A percentile compares a stretch with the other conserved stretches of the same genome.
Conservation (phyloP, 257 asterid genomes). For the Nicotiana noctiflora region DNA sequence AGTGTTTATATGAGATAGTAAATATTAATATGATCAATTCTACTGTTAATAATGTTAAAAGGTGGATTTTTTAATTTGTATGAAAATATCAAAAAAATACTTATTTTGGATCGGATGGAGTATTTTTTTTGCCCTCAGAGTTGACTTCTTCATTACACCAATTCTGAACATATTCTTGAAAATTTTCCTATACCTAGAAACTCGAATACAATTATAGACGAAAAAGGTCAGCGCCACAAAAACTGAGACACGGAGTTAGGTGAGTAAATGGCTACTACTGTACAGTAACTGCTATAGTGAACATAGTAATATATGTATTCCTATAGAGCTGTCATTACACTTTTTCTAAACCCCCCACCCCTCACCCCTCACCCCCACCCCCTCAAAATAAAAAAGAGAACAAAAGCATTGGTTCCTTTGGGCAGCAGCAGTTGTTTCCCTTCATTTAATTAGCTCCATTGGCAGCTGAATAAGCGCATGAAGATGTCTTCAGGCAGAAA, state of each 20-base stretch:
- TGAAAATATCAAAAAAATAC: too few relatives aligned
- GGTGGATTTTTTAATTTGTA: too few relatives aligned
- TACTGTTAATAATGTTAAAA: too few relatives aligned
- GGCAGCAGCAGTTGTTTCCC: not conserved
- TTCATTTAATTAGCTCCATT: not conserved
- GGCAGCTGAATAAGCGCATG: not conserved
- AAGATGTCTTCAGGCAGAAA: not conserved
- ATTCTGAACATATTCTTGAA: not conserved
- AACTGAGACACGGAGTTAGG: not conserved
- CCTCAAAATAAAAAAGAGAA: too few relatives aligned
- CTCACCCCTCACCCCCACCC: too few relatives aligned
- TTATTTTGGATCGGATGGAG: too few relatives aligned
- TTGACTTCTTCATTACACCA: not conserved
- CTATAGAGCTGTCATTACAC: not conserved
- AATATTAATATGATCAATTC: too few relatives aligned
- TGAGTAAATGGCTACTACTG: not conserved
- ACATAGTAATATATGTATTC: not conserved
- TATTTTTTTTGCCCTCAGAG: not conserved
- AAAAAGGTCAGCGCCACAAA: not conserved
- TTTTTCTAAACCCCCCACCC: not conserved
- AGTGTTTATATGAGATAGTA: too few relatives aligned
- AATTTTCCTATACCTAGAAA: not conserved
- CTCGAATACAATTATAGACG: not conserved
- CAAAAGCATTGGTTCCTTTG: not conserved
- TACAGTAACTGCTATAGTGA: not conserved